Evolutionary conservation across 495 filamentous ascomycete species (phyloP), one percentile per base, ranked within the genome.

Genomic region (Tuber melanosporum): DNA sequence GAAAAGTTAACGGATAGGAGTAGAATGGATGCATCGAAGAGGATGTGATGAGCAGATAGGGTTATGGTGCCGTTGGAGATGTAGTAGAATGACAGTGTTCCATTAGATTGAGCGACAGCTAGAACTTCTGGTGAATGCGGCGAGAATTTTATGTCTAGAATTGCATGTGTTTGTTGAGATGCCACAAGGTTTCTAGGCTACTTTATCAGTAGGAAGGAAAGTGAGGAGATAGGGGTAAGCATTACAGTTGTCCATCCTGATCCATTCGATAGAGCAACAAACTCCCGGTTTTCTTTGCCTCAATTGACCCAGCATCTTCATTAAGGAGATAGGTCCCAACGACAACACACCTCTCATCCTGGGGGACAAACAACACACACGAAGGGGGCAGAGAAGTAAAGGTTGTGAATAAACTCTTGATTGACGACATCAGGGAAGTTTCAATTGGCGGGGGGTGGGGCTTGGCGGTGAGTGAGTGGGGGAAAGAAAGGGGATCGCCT

Each of bases 81-180:
- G 36, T 83, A 84, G 85, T 91, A 95, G 43, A 97, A 83, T 12
- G 87, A 87, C 0, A 97, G 84, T 15, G 86, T 86, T 2, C 91
- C 94, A 8, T 89, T 91, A 76, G 93, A 95, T 15, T 90, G 91
- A 15, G 93, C 92, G 44, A 91, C 89, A 14, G 89, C 93, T 44
- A 95, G 86, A 20, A 89, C 82, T 43, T 85, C 84, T 20, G 85
- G 84, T n/a, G 85, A 80, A 62, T 85, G 83, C 10, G 90, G 90
- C 76, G 90, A 90, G 84, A 97, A 98, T 76, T 93, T 92, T 39
- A 97, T 87, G 83, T 98, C 95, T 69, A 98, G 89, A 39, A 98
- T 87, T 36, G 93, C 94, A 79, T 91, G 62, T 88, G 88, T 47
- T 3, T 86, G 83, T 43, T 66, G 57, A 32, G 57, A 32, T 66